Evolutionary conservation across 192 early-diverging fungal genomes (phyloP).

Genomic region (Entomortierella chlamydospora): DNA sequence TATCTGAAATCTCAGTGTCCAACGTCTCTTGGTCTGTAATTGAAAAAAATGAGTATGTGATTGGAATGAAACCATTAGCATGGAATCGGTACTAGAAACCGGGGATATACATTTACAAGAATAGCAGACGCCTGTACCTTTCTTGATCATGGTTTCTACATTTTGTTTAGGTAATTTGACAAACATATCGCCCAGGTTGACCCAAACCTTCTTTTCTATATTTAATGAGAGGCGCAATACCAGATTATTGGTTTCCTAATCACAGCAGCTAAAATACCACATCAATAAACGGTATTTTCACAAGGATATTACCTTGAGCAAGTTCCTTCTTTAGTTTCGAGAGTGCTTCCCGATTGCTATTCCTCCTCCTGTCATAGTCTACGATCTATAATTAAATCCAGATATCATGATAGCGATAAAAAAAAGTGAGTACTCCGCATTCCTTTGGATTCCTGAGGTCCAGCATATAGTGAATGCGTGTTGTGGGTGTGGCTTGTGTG

Average conservation of each 20-base stretch:
- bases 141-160: conserved; percentile 62
- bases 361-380: conserved; percentile 68
- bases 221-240: not conserved
- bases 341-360: conserved; percentile 69
- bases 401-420: not conserved
- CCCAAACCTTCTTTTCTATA: conserved; percentile 69
- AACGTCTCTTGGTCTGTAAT: conserved; percentile 63
- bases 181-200: conserved; percentile 71
- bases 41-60: too few species aligned
- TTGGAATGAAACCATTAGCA: too few species aligned
- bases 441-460: not conserved
- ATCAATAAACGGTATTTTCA: too few species aligned
- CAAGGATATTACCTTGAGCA: conserved; percentile 49
- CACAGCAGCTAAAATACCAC: too few species aligned
- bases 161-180: conserved; percentile 64
- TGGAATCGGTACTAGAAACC: not conserved
- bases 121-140: conserved; percentile 48
- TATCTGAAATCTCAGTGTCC: conserved; percentile 57
- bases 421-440: not conserved
- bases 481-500: too few species aligned
- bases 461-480: not conserved
- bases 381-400: conserved; percentile 55
- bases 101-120: not conserved
- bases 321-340: conserved; percentile 57
- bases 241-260: too few species aligned